Percentiles rank a stretch among this genome's conserved stretches.
Evolutionary conservation across 495 filamentous ascomycete genomes (phyloP).

Genomic region (Lasiosphaeriaceae sp.): DNA sequence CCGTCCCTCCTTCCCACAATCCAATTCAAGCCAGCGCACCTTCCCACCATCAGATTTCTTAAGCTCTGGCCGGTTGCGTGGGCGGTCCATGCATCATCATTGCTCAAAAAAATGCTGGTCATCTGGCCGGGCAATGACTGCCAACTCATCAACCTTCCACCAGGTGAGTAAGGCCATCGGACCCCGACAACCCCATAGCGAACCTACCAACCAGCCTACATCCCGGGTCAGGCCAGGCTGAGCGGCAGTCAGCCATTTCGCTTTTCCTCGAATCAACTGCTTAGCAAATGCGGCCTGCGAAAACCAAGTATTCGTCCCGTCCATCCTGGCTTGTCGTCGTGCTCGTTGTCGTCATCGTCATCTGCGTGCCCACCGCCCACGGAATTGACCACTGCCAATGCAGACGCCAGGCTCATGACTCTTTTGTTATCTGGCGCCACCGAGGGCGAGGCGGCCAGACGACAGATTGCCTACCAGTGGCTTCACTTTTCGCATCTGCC

Average conservation of each 20-base stretch:
- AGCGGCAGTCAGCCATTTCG: neutral
- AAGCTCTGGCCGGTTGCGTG: neutral
- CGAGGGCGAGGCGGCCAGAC: too few relatives aligned
- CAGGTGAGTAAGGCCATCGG: neutral
- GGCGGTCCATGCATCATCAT: too few relatives aligned
- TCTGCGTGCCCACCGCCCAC: too few relatives aligned
- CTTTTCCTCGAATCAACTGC: neutral
- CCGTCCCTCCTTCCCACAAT: neutral
- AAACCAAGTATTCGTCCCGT: too few relatives aligned
- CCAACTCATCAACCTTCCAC: neutral
- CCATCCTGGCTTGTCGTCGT: too few relatives aligned
- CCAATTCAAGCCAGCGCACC: neutral
- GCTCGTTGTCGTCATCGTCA: too few relatives aligned
- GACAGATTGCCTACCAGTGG: neutral
- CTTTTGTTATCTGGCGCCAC: too few relatives aligned
- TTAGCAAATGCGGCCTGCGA: too few relatives aligned
- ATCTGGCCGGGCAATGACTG: neutral
- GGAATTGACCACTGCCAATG: too few relatives aligned
- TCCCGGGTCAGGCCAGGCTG: neutral
- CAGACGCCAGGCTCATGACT: too few relatives aligned
- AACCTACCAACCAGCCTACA: neutral
- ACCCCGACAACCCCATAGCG: neutral
- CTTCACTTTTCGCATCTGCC: neutral
- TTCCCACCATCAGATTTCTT: neutral
- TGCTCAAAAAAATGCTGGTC: neutral